Evolutionary conservation across 2,329 filamentous ascomycete genomes (phyloP).

Genomic region (Aureobasidium zeae): DNA sequence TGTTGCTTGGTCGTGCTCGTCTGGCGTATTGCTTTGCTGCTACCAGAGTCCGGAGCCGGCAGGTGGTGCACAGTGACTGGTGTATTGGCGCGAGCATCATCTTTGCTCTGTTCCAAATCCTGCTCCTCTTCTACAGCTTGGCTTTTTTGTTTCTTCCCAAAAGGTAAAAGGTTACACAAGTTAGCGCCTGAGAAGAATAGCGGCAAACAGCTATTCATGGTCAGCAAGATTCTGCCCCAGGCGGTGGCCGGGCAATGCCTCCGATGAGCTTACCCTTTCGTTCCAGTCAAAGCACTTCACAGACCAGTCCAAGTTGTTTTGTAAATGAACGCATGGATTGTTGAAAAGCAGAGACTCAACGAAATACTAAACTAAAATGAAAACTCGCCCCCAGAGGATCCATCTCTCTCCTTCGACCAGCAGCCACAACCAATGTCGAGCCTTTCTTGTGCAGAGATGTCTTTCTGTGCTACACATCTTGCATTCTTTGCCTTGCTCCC

Average conservation of each 20-base stretch:
- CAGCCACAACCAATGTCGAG: neutral
- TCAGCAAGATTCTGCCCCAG: conserved; percentile 7
- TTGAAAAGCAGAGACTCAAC: neutral
- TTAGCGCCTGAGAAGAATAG: neutral
- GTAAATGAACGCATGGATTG: too few relatives aligned
- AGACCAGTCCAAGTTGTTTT: neutral
- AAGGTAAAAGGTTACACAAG: neutral
- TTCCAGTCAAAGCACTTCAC: neutral
- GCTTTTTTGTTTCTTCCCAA: too few relatives aligned
- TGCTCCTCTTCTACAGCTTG: too few relatives aligned
- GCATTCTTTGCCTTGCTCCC: neutral
- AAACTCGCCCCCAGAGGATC: conserved; percentile 4
- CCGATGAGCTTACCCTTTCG: neutral
- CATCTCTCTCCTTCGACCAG: conserved; percentile 1
- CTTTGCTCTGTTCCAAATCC: too few relatives aligned
- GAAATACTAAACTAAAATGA: conserved; percentile 7
- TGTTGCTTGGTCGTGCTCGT: conserved; percentile 10
- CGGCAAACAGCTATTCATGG: conserved; percentile 15
- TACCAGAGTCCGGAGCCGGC: conserved; percentile 13
- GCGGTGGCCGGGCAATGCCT: neutral
- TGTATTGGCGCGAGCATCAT: conserved; percentile 12
- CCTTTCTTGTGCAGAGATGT: neutral
- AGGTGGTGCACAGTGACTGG: conserved; percentile 13
- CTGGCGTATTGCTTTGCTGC: conserved; percentile 15
- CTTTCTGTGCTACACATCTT: neutral